phyloP scores from a whole-genome alignment of 495 filamentous ascomycete genomes.

The Xylaria venustula region DNA sequence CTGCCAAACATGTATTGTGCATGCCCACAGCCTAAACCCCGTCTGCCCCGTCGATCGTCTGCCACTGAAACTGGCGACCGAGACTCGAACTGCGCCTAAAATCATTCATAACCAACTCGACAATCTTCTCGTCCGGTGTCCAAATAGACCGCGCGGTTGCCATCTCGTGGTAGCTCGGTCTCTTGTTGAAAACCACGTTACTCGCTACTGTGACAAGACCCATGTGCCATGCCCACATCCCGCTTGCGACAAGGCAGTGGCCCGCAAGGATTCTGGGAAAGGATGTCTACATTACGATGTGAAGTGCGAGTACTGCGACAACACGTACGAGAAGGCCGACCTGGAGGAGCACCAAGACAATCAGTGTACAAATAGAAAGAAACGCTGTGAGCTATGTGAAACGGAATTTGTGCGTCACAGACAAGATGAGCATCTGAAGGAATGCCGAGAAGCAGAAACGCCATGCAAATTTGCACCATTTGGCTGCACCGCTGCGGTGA shows the following conservation, averaged over 20 bases:
- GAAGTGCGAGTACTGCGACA: conserved; percentile 46
- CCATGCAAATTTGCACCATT: conserved; percentile 42
- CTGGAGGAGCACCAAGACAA: conserved; percentile 42
- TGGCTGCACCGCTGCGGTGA: conserved; percentile 34
- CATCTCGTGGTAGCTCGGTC: conserved; percentile 59
- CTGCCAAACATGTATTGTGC: conserved; percentile 68
- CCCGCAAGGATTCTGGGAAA: conserved; percentile 34
- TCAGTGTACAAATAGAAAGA: conserved; percentile 33
- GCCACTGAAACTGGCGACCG: conserved; percentile 31
- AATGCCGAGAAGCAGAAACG: conserved; percentile 38
- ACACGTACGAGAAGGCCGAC: conserved; percentile 33
- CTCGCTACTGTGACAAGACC: conserved; percentile 70
- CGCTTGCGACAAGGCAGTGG: conserved; percentile 39
- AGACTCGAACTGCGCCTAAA: conserved; percentile 33
- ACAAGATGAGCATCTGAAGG: conserved; percentile 37
- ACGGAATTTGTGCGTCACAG: conserved; percentile 37
- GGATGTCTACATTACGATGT: conserved; percentile 49
- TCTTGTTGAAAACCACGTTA: conserved; percentile 69
- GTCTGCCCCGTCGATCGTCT: conserved; percentile 54
- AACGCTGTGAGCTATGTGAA: conserved; percentile 39
- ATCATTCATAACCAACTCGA: conserved; percentile 65
- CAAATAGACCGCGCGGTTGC: conserved; percentile 63
- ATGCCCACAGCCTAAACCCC: conserved; percentile 50
- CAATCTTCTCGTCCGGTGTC: conserved; percentile 72
- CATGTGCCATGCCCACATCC: conserved; percentile 61